These are phyloP conservation scores for Lachnellula arida DNA, from an alignment of 2,329 filamentous ascomycete species.

Conservation along the genomic window DNA sequence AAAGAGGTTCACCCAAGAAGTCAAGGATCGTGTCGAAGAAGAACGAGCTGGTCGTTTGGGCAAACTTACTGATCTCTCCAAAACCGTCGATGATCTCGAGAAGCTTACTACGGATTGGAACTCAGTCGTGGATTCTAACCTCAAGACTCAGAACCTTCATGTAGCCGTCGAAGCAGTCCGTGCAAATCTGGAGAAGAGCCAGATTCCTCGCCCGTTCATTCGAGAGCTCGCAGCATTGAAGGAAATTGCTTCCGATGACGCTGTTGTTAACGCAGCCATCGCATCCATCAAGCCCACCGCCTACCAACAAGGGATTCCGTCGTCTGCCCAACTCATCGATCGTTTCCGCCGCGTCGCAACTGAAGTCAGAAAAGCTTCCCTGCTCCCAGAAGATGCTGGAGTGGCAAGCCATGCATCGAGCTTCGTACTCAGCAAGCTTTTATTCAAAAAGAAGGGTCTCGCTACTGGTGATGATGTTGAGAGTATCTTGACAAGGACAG, in stretches of 20 bases:
- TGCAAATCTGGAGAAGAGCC: constrained; percentile 70
- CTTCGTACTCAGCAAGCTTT: constrained; percentile 82
- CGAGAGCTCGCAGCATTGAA: constrained; percentile 91
- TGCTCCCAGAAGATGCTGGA: constrained; percentile 89
- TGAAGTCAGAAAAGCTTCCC: constrained; percentile 90
- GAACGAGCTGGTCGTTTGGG: constrained; percentile 84
- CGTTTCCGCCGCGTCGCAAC: constrained; percentile 88
- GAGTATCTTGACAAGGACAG: constrained; percentile 83
- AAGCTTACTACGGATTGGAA: constrained; percentile 86
- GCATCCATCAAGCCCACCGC: constrained; percentile 91
- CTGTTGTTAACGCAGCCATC: constrained; percentile 88
- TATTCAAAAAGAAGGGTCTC: constrained; percentile 91
- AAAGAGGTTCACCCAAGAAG: constrained; percentile 73
- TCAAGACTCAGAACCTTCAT: constrained; percentile 92
- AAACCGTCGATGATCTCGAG: constrained; percentile 77
- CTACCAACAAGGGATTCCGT: constrained; percentile 88
- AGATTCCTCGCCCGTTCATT: constrained; percentile 78
- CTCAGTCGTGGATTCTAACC: constrained; percentile 80
- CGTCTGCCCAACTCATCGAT: constrained; percentile 81
- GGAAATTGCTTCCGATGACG: constrained; percentile 78
- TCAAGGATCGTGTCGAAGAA: constrained; percentile 76
- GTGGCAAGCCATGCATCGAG: constrained; percentile 92
- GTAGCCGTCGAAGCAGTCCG: constrained; percentile 93
- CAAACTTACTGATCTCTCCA: constrained; percentile 75
- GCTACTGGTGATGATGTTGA: constrained; percentile 86